Evolutionary conservation across 192 early-diverging fungal genomes (phyloP).

Genomic region (Allomyces javanicus): DNA sequence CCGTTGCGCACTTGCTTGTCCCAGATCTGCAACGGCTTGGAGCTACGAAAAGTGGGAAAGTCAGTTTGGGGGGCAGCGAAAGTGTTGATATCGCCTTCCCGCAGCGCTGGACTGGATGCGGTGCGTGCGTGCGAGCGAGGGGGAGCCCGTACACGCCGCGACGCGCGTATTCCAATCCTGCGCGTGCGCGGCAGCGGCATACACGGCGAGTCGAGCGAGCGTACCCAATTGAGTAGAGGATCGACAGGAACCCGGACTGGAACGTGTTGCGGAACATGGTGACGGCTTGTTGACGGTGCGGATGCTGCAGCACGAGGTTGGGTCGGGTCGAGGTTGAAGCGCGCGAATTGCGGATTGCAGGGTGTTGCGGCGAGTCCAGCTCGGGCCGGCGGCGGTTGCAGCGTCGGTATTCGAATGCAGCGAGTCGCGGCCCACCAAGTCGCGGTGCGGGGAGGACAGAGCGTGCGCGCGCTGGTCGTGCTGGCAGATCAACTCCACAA

Average conservation of each 20-base stretch:
- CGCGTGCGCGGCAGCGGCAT: background rate
- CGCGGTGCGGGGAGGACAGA: no score
- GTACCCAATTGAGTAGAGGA: conserved; percentile 75
- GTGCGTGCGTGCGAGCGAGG: background rate
- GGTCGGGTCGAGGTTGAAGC: no score
- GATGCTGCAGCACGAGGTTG: no score
- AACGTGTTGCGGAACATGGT: background rate
- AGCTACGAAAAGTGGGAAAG: conserved; percentile 12
- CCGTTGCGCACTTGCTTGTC: conserved; percentile 42
- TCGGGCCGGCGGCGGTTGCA: no score
- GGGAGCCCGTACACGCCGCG: background rate
- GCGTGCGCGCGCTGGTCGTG: no score
- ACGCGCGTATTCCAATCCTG: no score
- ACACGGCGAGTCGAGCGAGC: background rate
- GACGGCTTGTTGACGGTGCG: no score
- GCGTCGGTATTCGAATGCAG: no score
- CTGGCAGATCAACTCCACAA: no score
- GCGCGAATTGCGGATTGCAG: no score
- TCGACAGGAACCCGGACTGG: conserved; percentile 73
- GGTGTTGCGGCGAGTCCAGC: no score
- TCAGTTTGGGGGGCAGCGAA: conserved; percentile 4
- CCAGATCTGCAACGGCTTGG: conserved; percentile 55
- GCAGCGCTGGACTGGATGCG: conserved; percentile 9
- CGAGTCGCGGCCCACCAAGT: no score
- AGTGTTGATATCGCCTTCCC: conserved; percentile 8